These are phyloP conservation scores for Vitis rupestris DNA, from an alignment of 164 flowering plant genomes.

Conservation along the genomic window DNA sequence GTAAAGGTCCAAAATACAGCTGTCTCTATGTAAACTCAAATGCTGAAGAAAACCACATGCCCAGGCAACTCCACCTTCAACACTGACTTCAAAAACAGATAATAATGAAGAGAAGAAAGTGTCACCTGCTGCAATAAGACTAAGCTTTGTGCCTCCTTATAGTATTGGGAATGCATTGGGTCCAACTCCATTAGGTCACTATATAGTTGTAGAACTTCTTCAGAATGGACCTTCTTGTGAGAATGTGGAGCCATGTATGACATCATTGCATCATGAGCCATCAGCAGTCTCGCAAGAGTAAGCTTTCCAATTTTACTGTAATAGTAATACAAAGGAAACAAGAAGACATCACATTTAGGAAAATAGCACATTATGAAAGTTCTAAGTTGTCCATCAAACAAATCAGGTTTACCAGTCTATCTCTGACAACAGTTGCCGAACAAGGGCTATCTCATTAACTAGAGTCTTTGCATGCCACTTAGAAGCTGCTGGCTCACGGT, in stretches of 20 bases:
- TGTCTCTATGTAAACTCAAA: too few species aligned
- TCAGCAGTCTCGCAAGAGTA: constrained; percentile 79
- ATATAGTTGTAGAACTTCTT: constrained; percentile 66
- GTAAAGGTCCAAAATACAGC: too few species aligned
- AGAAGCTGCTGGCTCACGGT: constrained; percentile 28
- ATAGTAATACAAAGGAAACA: neutral
- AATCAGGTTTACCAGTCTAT: constrained; percentile 44
- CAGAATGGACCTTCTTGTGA: constrained; percentile 31
- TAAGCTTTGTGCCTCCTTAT: constrained; percentile 70
- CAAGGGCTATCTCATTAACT: constrained; percentile 52
- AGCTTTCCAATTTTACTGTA: constrained; percentile 89
- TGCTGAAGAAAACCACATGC: too few species aligned
- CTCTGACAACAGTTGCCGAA: constrained; percentile 57
- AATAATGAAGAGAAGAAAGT: constrained; percentile 4
- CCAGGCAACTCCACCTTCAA: neutral
- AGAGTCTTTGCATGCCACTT: constrained; percentile 44
- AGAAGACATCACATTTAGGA: neutral
- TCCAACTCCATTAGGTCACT: constrained; percentile 66
- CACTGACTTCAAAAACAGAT: neutral
- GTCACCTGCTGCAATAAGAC: constrained; percentile 64
- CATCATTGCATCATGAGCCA: constrained; percentile 51
- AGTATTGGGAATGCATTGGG: constrained; percentile 61
- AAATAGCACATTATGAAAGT: neutral
- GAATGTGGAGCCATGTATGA: constrained; percentile 10
- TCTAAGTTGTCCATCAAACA: neutral